Conservation (phyloP, 1,284 basidiomycete species). For the Sutorius eximius region DNA sequence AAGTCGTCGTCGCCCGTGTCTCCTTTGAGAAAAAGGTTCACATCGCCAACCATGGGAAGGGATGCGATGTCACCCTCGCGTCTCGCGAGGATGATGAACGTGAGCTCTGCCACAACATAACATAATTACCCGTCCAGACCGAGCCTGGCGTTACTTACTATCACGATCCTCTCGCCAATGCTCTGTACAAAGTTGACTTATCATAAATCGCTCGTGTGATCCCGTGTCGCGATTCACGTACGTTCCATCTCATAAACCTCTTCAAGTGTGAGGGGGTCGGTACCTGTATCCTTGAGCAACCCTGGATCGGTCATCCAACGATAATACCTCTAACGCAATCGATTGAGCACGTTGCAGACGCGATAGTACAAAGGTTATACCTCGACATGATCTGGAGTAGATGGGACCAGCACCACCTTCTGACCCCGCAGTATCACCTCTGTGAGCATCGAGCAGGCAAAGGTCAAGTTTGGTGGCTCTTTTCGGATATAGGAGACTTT, state of each 20-base stretch:
- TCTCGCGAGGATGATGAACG: conserved; percentile 80
- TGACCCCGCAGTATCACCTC: conserved; percentile 55
- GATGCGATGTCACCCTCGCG: conserved; percentile 39
- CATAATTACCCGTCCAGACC: neutral
- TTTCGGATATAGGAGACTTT: conserved; percentile 16
- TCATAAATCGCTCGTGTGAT: neutral
- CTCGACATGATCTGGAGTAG: conserved; percentile 64
- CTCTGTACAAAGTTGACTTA: conserved; percentile 40
- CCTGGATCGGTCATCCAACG: conserved; percentile 86
- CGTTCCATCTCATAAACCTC: conserved; percentile 94
- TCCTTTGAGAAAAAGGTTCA: conserved; percentile 85
- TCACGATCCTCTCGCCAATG: conserved; percentile 90
- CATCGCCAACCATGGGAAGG: conserved; percentile 86
- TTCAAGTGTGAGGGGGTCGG: conserved; percentile 78
- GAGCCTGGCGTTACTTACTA: conserved; percentile 45
- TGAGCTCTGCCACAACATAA: conserved; percentile 63
- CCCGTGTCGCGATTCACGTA: conserved; percentile 39
- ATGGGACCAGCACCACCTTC: conserved; percentile 72
- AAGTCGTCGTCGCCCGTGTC: conserved; percentile 45
- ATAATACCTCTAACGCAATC: conserved; percentile 69
- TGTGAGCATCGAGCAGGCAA: conserved; percentile 15
- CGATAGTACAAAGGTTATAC: conserved; percentile 32
- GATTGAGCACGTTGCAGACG: neutral
- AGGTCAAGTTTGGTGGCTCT: neutral
- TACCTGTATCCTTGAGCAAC: conserved; percentile 80